These are phyloP conservation scores for Omphalea diandra DNA, from an alignment of 441 rosid species.

Conservation along the genomic window DNA sequence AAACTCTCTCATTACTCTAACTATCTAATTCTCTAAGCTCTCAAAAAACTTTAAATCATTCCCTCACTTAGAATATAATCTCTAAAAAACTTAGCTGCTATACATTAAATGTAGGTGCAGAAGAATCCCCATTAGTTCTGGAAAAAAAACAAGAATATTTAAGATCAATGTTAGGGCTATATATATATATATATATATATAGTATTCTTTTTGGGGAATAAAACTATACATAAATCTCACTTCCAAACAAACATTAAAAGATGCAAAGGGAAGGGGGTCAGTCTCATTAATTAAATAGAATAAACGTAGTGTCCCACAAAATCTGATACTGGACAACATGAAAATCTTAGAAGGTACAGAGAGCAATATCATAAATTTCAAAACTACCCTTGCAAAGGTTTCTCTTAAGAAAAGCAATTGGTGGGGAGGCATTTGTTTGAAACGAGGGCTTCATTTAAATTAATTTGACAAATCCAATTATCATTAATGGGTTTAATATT, in stretches of 20 bases:
- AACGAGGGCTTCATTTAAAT: no score
- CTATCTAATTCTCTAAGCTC: no score
- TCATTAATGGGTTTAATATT: no score
- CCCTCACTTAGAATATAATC: no score
- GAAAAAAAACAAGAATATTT: not conserved
- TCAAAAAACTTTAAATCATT: no score
- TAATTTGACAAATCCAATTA: no score
- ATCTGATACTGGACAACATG: conserved; percentile 40
- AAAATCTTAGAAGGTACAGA: conserved; percentile 38
- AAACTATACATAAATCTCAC: conserved; percentile 14
- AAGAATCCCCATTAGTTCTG: not conserved
- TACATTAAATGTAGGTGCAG: not conserved
- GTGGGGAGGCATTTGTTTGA: conserved; percentile 31
- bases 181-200: no score
- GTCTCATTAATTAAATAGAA: conserved; percentile 20
- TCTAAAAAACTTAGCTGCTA: no score
- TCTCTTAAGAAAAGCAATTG: conserved; percentile 27
- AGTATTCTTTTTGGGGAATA: conserved; percentile 18
- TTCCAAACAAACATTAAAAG: conserved; percentile 15
- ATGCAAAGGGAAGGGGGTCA: conserved; percentile 20
- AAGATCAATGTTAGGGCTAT: not conserved
- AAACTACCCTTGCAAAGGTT: conserved; percentile 34
- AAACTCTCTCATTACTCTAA: no score
- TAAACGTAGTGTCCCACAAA: conserved; percentile 39
- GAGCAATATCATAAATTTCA: conserved; percentile 30